Evolutionary conservation across 2,329 filamentous ascomycete genomes (phyloP).

Genomic region (Fusarium napiforme): DNA sequence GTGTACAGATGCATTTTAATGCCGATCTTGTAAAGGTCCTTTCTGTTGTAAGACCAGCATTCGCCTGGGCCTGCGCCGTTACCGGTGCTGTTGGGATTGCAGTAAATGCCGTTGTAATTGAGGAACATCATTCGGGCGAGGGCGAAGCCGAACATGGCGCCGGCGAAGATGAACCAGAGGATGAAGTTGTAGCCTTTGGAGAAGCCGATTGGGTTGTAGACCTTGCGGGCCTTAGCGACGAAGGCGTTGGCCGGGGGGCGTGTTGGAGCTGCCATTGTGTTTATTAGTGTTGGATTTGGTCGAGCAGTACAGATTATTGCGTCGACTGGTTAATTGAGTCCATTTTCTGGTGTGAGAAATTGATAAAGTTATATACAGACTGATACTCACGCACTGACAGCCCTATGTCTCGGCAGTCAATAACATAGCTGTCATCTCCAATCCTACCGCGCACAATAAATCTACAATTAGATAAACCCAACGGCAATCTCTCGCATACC

Average conservation of each 20-base stretch:
- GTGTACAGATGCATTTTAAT: constrained; percentile 58
- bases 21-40: constrained; percentile 44
- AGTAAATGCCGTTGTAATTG: constrained; percentile 12
- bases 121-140: constrained; percentile 40
- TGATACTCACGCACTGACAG: neutral
- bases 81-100: neutral
- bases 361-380: neutral
- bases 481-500: neutral
- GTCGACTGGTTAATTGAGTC: too few relatives aligned
- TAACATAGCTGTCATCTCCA: neutral
- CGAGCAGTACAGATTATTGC: too few relatives aligned
- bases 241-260: constrained; percentile 11
- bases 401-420: neutral
- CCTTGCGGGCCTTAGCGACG: constrained; percentile 3
- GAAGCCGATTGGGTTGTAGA: constrained; percentile 66
- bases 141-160: constrained; percentile 45
- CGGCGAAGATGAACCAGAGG: constrained; percentile 61
- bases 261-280: neutral
- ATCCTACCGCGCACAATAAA: neutral
- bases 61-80: constrained; percentile 10
- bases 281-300: too few relatives aligned
- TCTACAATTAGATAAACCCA: fast-evolving
- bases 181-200: constrained; percentile 55
- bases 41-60: constrained; percentile 19
- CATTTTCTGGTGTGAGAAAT: too few relatives aligned